A percentile compares a stretch with the other conserved stretches of the same genome.
Conservation (phyloP, 768 basidiomycete genomes). For the Brasilioporus rufonigricans region DNA sequence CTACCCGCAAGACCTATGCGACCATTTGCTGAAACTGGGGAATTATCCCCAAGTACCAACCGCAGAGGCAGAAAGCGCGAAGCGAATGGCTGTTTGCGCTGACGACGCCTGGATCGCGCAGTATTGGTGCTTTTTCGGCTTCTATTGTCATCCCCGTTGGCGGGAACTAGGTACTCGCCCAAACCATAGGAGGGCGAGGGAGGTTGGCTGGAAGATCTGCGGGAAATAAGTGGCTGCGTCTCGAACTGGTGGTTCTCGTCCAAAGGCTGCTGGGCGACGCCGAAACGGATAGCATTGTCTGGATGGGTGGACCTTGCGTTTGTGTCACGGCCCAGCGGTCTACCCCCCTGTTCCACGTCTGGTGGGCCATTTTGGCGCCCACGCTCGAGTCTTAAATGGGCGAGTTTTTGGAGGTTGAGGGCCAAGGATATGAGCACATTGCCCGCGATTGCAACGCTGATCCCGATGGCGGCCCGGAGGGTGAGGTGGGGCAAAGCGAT, state of each 20-base stretch:
- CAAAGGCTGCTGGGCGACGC: slow-evolving; percentile 7
- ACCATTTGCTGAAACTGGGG: slow-evolving; percentile 2
- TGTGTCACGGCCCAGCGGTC: slow-evolving; percentile 2
- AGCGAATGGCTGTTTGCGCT: slow-evolving; percentile 31
- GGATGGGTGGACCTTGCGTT: neutral
- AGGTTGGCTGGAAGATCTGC: slow-evolving; percentile 22
- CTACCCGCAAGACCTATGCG: slow-evolving; percentile 1
- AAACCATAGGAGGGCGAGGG: slow-evolving; percentile 21
- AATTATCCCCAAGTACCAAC: slow-evolving; percentile 5
- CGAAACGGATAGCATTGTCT: neutral
- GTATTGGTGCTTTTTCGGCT: slow-evolving; percentile 27
- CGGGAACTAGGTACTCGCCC: neutral
- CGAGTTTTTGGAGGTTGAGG: slow-evolving; percentile 90
- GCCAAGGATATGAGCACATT: slow-evolving; percentile 89
- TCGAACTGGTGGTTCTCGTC: slow-evolving; percentile 16
- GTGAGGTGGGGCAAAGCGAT: slow-evolving; percentile 56
- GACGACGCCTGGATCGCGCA: slow-evolving; percentile 18
- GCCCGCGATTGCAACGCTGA: slow-evolving; percentile 77
- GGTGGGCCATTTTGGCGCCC: slow-evolving; percentile 22
- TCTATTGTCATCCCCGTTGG: slow-evolving; percentile 24
- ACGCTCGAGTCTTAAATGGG: slow-evolving; percentile 67
- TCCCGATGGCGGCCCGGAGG: slow-evolving; percentile 65
- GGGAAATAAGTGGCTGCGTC: slow-evolving; percentile 30
- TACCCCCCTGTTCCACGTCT: slow-evolving; percentile 12
- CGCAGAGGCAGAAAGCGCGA: slow-evolving; percentile 37